Base-by-base conservation (phyloP, 108 stramenopile genomes). In the Skeletonema costatum region DNA sequence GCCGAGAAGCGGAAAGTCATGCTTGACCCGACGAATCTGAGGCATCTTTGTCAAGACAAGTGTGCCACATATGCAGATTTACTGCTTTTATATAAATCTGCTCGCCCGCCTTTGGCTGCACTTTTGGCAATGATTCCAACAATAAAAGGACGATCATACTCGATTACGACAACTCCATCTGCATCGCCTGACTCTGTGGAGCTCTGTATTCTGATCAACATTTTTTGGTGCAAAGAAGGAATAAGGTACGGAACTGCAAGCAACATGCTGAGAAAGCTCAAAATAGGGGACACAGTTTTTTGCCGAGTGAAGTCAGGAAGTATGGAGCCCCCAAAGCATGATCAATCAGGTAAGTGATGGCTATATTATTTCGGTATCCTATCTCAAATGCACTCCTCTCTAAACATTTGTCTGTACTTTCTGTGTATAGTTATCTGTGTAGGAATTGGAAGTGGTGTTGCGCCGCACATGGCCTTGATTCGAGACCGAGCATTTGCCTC, bases 371-470 rank as follows among this genome's bases (percentile, higher is more conserved):
- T 41, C 39, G 39, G 39, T 41, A 41, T 41, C 39, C 1, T 12
- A 41, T 33, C 1, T 61, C 5, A 14, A 33, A 61, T 13, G 60
- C 60, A 61, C 60, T 35, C 35, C 21, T 14, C 3, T 33, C 35
- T 31, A 25, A 31, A 31, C 16, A 33, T 61, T 35, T 25, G 13
- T 13, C 39, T 41, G 2, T 0, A 12, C 25, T 14, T 35, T 29
- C n/a, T 61, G 0, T 17, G 21, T 16, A 13, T 89, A 62, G 87
- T 96, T 9, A 69, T 96, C 7, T 88, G 94, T 78, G 89, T 94
- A 31, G 96, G 96, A 12, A 94, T 94, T 29, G 97, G 97, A 36
- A 95, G 92, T 41, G 97, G 97, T 14, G 60, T 97, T 19, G 95
- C 97, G 16, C 97, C 97, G 3, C 95, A 93, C 89, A 76, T 94